These are phyloP conservation scores for Brettanomyces anomalus DNA, from an alignment of 805 yeast genomes.

Conservation along the genomic window DNA sequence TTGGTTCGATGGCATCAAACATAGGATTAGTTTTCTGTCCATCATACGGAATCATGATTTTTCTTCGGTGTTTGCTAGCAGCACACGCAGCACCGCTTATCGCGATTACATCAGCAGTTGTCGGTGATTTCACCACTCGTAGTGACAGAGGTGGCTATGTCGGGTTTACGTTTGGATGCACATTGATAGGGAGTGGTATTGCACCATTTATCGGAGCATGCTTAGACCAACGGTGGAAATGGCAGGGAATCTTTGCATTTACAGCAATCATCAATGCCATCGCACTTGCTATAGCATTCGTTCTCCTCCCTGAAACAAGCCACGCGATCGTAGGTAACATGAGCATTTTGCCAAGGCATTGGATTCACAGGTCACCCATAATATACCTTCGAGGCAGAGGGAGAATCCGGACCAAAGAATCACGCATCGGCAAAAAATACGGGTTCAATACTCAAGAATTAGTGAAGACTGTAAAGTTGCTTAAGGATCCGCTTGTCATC, in stretches of 20 bases:
- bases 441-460: constrained; percentile 19
- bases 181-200: constrained; percentile 64
- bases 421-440: constrained; percentile 12
- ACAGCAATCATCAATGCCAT: constrained; percentile 53
- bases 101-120: constrained; percentile 58
- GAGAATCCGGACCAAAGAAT: constrained; percentile 24
- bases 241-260: constrained; percentile 76
- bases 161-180: constrained; percentile 57
- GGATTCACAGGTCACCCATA: constrained; percentile 37
- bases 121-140: constrained; percentile 65
- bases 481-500: constrained; percentile 24
- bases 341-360: constrained; percentile 40
- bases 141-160: constrained; percentile 65
- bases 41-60: constrained; percentile 51
- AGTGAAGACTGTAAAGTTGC: constrained; percentile 13
- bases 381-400: constrained; percentile 20
- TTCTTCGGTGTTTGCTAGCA: constrained; percentile 69
- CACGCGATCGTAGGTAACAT: constrained; percentile 71
- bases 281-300: constrained; percentile 30
- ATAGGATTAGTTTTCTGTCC: constrained; percentile 55
- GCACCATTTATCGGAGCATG: constrained; percentile 65
- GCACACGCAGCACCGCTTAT: constrained; percentile 69
- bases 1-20: constrained; percentile 50
- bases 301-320: constrained; percentile 61
- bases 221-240: constrained; percentile 43